These are phyloP conservation scores for Penicillium sp. DNA, from an alignment of 2,329 filamentous ascomycete genomes.

Conservation along the genomic window DNA sequence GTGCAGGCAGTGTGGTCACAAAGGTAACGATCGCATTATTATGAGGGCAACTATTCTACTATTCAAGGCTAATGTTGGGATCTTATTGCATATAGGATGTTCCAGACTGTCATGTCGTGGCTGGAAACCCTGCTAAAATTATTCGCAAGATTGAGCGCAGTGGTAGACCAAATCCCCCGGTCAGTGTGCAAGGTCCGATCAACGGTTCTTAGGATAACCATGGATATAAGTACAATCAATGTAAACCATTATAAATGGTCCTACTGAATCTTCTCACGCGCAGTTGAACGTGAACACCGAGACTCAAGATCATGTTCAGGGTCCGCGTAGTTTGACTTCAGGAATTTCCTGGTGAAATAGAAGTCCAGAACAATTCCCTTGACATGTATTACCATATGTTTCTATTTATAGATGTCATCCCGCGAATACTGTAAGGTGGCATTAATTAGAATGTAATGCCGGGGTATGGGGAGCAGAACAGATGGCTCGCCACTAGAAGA, in stretches of 20 bases:
- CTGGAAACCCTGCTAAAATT: slow-evolving; percentile 35
- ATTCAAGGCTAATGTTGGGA: background rate
- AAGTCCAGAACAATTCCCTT: too few relatives aligned
- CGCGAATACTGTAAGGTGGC: too few relatives aligned
- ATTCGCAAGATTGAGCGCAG: slow-evolving; percentile 9
- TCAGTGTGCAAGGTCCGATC: background rate
- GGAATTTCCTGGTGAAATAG: too few relatives aligned
- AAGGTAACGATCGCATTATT: background rate
- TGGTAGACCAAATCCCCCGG: background rate
- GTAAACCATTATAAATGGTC: background rate
- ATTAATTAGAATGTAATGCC: too few relatives aligned
- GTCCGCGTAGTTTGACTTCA: too few relatives aligned
- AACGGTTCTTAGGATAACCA: background rate
- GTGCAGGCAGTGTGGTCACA: slow-evolving; percentile 75
- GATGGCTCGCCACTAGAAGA: too few relatives aligned
- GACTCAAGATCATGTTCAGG: too few relatives aligned
- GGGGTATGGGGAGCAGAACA: too few relatives aligned
- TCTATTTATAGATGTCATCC: too few relatives aligned
- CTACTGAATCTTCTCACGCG: background rate
- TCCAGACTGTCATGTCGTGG: slow-evolving; percentile 36
- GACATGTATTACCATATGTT: too few relatives aligned
- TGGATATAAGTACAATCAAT: background rate
- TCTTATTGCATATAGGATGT: slow-evolving; percentile 28
- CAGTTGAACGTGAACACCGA: background rate
- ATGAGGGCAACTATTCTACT: background rate